phyloP scores from a whole-genome alignment of 169 alveolate genomes.

The Cyclospora cayetanensis region DNA sequence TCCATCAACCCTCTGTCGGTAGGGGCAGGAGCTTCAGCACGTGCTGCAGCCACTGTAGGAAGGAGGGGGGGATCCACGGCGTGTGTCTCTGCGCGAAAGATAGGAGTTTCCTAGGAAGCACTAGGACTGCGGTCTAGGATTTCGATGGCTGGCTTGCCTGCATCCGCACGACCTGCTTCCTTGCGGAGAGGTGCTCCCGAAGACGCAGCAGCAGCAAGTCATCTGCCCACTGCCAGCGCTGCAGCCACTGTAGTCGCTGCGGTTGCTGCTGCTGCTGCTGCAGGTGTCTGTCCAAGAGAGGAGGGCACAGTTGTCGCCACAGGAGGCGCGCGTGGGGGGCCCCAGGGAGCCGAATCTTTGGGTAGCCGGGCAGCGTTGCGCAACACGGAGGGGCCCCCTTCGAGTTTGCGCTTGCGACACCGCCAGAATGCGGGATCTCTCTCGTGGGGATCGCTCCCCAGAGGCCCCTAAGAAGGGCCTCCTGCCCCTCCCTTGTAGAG shows the following conservation, averaged over 20 bases:
- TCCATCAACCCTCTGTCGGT: conserved; percentile 7
- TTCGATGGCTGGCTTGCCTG: not conserved
- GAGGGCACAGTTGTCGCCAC: not conserved
- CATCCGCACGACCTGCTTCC: conserved; percentile 17
- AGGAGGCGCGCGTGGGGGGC: conserved; percentile 44
- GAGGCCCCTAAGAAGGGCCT: conserved; percentile 42
- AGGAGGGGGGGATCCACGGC: not conserved
- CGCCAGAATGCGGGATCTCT: not conserved
- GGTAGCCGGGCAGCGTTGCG: conserved; percentile 33
- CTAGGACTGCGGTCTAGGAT: not conserved
- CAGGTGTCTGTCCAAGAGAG: not conserved
- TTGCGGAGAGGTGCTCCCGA: not conserved
- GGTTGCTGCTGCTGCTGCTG: conserved; percentile 50
- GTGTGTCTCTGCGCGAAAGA: not conserved
- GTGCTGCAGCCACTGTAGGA: not conserved
- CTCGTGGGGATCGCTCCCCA: not conserved
- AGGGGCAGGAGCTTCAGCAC: not conserved
- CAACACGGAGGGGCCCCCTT: conserved; percentile 16
- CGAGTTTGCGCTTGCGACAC: not conserved
- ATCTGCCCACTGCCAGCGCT: conserved; percentile 41
- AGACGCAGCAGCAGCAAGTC: conserved; percentile 50
- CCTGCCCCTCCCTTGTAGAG: conserved; percentile 29
- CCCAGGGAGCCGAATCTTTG: not conserved
- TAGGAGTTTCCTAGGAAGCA: not conserved
- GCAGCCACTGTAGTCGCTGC: conserved; percentile 32